Percentiles rank a stretch among this genome's conserved stretches.
These are phyloP conservation scores for Cystobasidium sp. DNA, from an alignment of 1,284 basidiomycete genomes.

Conservation along the genomic window DNA sequence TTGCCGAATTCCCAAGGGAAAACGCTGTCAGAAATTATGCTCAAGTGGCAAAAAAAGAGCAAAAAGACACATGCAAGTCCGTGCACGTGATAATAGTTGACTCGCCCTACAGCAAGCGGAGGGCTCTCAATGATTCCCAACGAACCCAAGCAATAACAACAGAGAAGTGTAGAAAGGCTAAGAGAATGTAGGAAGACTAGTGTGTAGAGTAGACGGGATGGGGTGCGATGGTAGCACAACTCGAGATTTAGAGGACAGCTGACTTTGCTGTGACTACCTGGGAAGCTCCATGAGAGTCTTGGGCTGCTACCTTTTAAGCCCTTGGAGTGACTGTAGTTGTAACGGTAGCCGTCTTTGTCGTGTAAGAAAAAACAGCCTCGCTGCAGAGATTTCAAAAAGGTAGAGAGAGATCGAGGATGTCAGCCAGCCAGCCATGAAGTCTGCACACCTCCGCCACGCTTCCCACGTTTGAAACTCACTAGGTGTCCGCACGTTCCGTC, in stretches of 20 bases:
- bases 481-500: constrained; percentile 14
- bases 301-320: not conserved
- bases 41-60: not conserved
- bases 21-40: not conserved
- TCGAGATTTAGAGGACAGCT: not conserved
- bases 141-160: constrained; percentile 1
- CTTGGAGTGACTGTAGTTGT: constrained; percentile 18
- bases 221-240: not conserved
- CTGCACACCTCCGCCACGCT: too few species aligned
- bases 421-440: not conserved
- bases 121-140: not conserved
- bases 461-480: not conserved
- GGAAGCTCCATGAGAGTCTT: not conserved
- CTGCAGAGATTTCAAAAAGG: not conserved
- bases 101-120: too few species aligned
- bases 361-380: constrained; percentile 31
- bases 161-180: constrained; percentile 6
- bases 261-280: not conserved
- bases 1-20: too few species aligned
- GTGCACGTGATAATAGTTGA: not conserved
- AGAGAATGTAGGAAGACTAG: not conserved
- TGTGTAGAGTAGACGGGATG: not conserved
- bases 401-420: not conserved
- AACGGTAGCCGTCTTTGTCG: constrained; percentile 9
- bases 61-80: not conserved